phyloP scores from a whole-genome alignment of 257 asterid genomes.

The Nicotiana obtusifolia region DNA sequence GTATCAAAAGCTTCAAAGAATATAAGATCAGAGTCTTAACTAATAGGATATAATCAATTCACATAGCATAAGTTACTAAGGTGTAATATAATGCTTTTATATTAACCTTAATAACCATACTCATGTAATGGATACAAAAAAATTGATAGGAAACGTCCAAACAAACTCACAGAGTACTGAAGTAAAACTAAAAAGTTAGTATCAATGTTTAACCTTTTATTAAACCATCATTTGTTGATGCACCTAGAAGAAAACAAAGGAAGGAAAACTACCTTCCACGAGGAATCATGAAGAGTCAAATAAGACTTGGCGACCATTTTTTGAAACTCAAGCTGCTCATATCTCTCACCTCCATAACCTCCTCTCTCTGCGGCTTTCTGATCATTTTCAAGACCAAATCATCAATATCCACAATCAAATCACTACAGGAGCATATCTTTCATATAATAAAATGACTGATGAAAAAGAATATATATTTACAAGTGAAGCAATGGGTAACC shows the following conservation, averaged over 20 bases:
- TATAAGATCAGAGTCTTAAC: not conserved
- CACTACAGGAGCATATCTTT: not conserved
- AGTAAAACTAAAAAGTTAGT: not conserved
- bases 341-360: conserved; percentile 93
- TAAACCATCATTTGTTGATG: not conserved
- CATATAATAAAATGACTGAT: not conserved
- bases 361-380: conserved; percentile 96
- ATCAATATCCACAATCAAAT: not conserved
- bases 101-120: not conserved
- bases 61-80: not conserved
- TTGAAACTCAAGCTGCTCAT: conserved; percentile 95
- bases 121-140: not conserved
- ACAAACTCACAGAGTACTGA: not conserved
- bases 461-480: not conserved
- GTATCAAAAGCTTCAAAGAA: not conserved
- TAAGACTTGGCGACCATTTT: conserved; percentile 60
- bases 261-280: conserved; percentile 67
- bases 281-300: conserved; percentile 47
- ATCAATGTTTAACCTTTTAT: not conserved
- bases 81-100: not conserved
- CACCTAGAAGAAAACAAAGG: not conserved
- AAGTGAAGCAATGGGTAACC: not conserved
- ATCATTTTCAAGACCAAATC: not conserved
- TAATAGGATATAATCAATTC: not conserved
- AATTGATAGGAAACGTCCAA: not conserved